These are phyloP conservation scores for Cystofilobasidium capitatum DNA, from an alignment of 768 basidiomycete genomes.

Conservation along the genomic window DNA sequence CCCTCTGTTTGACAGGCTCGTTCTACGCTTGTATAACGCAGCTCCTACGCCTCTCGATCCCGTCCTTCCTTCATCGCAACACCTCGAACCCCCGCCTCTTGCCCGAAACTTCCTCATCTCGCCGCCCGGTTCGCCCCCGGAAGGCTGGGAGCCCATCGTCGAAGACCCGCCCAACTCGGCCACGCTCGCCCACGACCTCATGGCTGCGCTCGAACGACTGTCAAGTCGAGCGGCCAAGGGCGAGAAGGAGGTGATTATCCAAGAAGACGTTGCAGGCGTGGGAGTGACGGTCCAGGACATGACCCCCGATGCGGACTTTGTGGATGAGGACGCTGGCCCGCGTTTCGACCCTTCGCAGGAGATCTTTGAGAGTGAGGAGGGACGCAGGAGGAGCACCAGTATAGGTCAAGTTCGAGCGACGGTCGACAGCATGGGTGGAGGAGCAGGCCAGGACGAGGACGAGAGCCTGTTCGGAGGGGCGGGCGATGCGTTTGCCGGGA, in stretches of 20 bases:
- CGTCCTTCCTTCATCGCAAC: conserved; percentile 31
- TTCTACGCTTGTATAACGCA: conserved; percentile 36
- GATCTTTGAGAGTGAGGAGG: conserved; percentile 26
- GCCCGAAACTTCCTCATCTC: conserved; percentile 97
- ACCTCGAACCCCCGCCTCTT: conserved; percentile 63
- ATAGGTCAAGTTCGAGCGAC: conserved; percentile 39
- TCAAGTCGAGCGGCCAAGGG: conserved; percentile 40
- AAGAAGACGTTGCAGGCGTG: not conserved
- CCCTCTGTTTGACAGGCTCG: conserved; percentile 33
- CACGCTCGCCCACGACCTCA: conserved; percentile 80
- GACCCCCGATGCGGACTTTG: conserved; percentile 25
- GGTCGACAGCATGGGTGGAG: conserved; percentile 35
- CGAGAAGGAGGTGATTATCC: conserved; percentile 20
- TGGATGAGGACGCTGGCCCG: conserved; percentile 24
- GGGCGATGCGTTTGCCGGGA: conserved; percentile 6
- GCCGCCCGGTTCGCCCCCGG: conserved; percentile 91
- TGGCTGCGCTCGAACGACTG: conserved; percentile 57
- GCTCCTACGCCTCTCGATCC: conserved; percentile 33
- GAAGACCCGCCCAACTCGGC: conserved; percentile 82
- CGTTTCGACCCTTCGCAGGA: not conserved
- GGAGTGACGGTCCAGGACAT: conserved; percentile 25
- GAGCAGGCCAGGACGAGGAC: not conserved
- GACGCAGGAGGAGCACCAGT: conserved; percentile 4
- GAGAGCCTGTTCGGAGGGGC: conserved; percentile 15
- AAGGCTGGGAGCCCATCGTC: conserved; percentile 84